These are phyloP conservation scores for Umbelopsis ramanniana DNA, from an alignment of 192 early-diverging fungal genomes.

Conservation along the genomic window DNA sequence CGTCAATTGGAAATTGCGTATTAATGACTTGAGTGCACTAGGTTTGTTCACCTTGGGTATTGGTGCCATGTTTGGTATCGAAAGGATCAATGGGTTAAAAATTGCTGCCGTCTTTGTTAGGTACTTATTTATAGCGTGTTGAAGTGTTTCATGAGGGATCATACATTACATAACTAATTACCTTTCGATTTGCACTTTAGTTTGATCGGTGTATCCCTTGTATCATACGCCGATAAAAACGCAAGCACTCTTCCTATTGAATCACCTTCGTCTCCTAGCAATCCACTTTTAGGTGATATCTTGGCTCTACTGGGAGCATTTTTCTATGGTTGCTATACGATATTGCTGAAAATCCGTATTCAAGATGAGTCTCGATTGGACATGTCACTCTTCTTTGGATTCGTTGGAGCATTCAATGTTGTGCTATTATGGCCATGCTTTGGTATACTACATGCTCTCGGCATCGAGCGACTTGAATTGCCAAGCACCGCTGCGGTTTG, in stretches of 20 bases:
- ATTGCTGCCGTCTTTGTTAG: conserved; percentile 62
- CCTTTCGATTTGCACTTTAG: conserved; percentile 34
- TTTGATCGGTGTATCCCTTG: conserved; percentile 66
- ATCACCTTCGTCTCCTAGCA: background rate
- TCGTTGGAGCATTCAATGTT: conserved; percentile 75
- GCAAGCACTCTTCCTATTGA: conserved; percentile 27
- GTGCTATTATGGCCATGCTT: conserved; percentile 72
- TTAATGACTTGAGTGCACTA: background rate
- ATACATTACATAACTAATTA: background rate
- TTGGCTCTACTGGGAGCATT: conserved; percentile 73
- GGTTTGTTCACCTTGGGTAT: conserved; percentile 76
- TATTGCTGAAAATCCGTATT: conserved; percentile 71
- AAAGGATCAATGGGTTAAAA: conserved; percentile 58
- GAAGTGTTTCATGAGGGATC: background rate
- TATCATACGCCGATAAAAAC: conserved; percentile 55
- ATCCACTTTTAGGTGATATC: conserved; percentile 63
- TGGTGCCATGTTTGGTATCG: conserved; percentile 63
- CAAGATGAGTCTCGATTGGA: conserved; percentile 70
- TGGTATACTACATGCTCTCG: conserved; percentile 57
- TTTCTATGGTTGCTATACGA: conserved; percentile 80
- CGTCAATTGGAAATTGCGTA: background rate
- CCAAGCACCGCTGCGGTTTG: conserved; percentile 57
- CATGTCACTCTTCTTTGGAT: conserved; percentile 79
- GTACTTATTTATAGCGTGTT: conserved; percentile 30
- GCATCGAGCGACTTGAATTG: conserved; percentile 68